phyloP scores from a whole-genome alignment of 140 eudicot genomes.

The Ambrosia hybrid region DNA sequence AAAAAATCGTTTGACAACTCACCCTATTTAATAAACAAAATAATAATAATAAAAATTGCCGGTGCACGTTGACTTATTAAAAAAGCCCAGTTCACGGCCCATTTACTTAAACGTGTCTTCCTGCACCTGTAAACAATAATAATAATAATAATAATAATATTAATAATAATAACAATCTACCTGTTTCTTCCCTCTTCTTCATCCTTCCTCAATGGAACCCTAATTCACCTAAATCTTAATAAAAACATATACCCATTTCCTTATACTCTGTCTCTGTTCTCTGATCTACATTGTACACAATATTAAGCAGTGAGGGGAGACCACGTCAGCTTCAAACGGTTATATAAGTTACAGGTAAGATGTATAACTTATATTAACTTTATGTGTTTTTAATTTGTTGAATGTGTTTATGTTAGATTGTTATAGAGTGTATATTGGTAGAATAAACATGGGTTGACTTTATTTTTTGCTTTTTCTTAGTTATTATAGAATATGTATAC shows the following conservation, averaged over 20 bases:
- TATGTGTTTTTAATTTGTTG: slow-evolving; percentile 5
- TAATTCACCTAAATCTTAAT: not conserved
- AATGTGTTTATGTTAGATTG: slow-evolving; percentile 11
- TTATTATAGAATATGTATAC: slow-evolving; percentile 11
- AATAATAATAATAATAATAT: not conserved
- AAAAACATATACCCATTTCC: not conserved
- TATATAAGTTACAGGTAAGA: not conserved
- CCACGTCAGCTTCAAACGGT: not conserved
- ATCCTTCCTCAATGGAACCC: slow-evolving; percentile 22
- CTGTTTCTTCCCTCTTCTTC: slow-evolving; percentile 15
- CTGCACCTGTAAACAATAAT: slow-evolving; percentile 10
- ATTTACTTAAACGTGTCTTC: slow-evolving; percentile 36
- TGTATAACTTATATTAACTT: not conserved
- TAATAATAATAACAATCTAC: slow-evolving; percentile 5
- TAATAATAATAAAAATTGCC: slow-evolving; percentile 8
- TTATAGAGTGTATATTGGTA: slow-evolving; percentile 13
- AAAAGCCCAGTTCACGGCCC: slow-evolving; percentile 36
- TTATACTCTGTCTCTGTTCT: not conserved
- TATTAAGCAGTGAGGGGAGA: no score
- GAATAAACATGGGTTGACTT: slow-evolving; percentile 11
- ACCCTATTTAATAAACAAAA: not conserved
- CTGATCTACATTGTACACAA: not conserved
- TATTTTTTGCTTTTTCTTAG: not conserved
- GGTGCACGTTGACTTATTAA: slow-evolving; percentile 23
- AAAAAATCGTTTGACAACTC: slow-evolving; percentile 29